Base-by-base conservation (phyloP, 495 filamentous ascomycete species). In the Stereocaulon alpinum region DNA sequence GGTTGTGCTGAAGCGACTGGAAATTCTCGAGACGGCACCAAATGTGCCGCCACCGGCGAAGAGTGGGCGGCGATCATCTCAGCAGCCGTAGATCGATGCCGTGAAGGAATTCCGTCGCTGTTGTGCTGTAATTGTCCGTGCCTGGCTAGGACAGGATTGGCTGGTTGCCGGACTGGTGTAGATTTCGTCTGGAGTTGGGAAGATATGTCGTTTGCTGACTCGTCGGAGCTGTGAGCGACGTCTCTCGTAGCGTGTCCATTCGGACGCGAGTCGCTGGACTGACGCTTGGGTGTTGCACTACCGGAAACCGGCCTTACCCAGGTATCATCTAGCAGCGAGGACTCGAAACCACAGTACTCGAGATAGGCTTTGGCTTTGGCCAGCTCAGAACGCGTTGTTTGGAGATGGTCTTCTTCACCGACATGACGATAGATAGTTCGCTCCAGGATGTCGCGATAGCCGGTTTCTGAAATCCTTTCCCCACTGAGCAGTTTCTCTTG, bases 361-460 rank as follows among this genome's bases (percentile, higher is more conserved):
- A 61, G 53, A 44, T 55, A 56, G 0, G 52, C 37, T 50, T 45
- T 56, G 44, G 52, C 54, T 40, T 51, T 42, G 9, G 40, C 48
- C 18, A 44, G 5, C 41, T 53, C 43, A 15, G 14, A n/a, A 9
- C 11, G 43, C 34, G 32, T 40, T 40, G 52, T 9, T 30, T 10
- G 22, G 18, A 40, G 40, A 42, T 37, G 29, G 4, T 37, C 40
- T 6, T 51, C 20, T 29, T 58, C 56, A 22, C 14, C 9, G 17
- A 32, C 18, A 29, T 12, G 6, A 11, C 15, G 45, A 22, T 60
- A 60, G 4, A 55, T 34, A 4, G 34, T 45, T 12, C 34, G 34
- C 15, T 60, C 50, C 51, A 55, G 24, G 24, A 60, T 45, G 17
- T 55, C 22, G 24, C 17, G 58, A 29, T 44, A 55, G 15, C 40